Conservation (phyloP, 2,329 filamentous ascomycete species). For the Venturia oleaginea region DNA sequence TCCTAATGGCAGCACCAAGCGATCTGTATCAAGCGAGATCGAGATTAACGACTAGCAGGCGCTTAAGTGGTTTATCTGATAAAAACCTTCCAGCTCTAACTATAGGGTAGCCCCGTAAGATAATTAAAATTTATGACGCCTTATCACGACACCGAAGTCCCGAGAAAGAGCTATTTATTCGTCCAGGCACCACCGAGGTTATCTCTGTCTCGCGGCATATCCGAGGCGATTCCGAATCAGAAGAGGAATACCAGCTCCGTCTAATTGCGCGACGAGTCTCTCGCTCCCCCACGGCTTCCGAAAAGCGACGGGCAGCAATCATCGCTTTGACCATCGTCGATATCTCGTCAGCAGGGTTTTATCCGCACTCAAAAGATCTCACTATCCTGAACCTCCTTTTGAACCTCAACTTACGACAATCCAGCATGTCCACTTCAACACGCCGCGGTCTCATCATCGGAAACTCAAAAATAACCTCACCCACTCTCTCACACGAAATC, state of each 20-base stretch:
- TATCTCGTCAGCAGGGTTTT: no score
- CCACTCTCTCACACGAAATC: neutral
- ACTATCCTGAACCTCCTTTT: no score
- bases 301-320: conserved; percentile 58
- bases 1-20: conserved; percentile 66
- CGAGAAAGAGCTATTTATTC: conserved; percentile 39
- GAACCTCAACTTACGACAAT: no score
- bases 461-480: neutral
- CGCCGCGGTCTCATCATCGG: neutral
- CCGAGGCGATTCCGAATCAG: conserved; percentile 55
- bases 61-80: conserved; percentile 47
- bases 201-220: conserved; percentile 53
- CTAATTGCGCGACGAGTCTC: conserved; percentile 48
- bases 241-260: conserved; percentile 74
- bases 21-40: conserved; percentile 84
- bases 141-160: conserved; percentile 12
- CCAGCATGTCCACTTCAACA: neutral
- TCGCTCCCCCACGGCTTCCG: neutral
- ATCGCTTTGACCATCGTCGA: no score
- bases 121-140: conserved; percentile 63
- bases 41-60: conserved; percentile 61
- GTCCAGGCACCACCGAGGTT: conserved; percentile 50
- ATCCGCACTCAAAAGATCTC: no score
- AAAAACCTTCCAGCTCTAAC: conserved; percentile 93
- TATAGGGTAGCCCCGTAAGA: conserved; percentile 90